Percentiles rank a stretch among this genome's conserved stretches.
Conservation (phyloP, 2,329 filamentous ascomycete genomes). For the Lomentospora prolificans region DNA sequence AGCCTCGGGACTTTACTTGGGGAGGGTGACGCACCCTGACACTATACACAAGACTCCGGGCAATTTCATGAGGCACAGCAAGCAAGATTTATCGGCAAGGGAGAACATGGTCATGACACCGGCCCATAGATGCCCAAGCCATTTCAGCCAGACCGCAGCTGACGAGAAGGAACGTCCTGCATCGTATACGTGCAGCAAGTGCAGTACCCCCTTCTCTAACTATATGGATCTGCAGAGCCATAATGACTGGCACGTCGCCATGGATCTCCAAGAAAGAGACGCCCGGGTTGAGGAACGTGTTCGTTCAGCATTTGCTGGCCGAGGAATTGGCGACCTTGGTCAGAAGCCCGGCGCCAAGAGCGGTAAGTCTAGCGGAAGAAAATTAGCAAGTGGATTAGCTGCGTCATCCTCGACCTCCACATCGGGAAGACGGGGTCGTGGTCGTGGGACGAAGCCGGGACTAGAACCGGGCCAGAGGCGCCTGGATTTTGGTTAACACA, state of each 20-base stretch:
- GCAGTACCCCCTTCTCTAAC: constrained; percentile 13
- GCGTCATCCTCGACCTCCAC: background rate
- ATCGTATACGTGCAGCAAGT: constrained; percentile 8
- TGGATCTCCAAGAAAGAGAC: constrained; percentile 62
- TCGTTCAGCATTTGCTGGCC: constrained; percentile 31
- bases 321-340: background rate
- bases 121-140: constrained; percentile 8
- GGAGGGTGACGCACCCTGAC: background rate
- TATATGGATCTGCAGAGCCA: constrained; percentile 61
- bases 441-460: constrained; percentile 24
- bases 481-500: constrained; percentile 46
- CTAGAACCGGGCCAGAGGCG: constrained; percentile 50
- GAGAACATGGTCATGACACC: no score
- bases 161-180: background rate
- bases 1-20: background rate
- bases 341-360: background rate
- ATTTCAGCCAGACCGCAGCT: constrained; percentile 9
- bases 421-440: constrained; percentile 17
- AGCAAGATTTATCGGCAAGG: no score
- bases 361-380: background rate
- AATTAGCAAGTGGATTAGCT: background rate
- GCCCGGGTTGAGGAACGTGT: constrained; percentile 33
- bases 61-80: background rate
- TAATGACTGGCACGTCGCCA: constrained; percentile 89
- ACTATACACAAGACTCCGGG: background rate